A percentile compares a stretch with the other conserved stretches of the same genome.
Evolutionary conservation across 257 asterid genomes (phyloP).

Genomic region (Penstemon davidsonii): DNA sequence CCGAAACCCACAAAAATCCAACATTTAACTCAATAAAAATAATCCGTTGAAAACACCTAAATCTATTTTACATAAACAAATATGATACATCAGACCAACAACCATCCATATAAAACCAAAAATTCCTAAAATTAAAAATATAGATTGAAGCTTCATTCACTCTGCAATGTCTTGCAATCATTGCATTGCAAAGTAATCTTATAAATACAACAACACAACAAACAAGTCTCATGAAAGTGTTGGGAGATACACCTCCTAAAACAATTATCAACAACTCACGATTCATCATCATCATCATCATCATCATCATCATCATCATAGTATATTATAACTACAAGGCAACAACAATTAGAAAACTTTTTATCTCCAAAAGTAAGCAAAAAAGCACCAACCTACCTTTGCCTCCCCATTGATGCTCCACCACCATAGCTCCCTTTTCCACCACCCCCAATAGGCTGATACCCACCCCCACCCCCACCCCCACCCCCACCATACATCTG

Average conservation of each 20-base stretch:
- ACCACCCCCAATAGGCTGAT: slow-evolving; percentile 39
- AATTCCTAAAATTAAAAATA: background rate
- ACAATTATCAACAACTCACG: background rate
- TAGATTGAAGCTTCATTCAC: slow-evolving; percentile 20
- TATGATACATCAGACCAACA: too few species aligned
- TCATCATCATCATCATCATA: slow-evolving; percentile 18
- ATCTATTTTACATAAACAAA: background rate
- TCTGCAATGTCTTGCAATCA: slow-evolving; percentile 2
- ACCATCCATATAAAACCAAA: background rate
- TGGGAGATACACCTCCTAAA: slow-evolving; percentile 11
- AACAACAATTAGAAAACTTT: slow-evolving; percentile 14
- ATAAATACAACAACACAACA: slow-evolving; percentile 8
- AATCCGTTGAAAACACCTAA: background rate
- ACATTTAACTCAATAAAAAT: too few species aligned
- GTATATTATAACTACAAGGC: slow-evolving; percentile 14
- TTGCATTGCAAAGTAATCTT: slow-evolving; percentile 1
- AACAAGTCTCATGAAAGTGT: slow-evolving; percentile 14
- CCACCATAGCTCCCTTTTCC: slow-evolving; percentile 7
- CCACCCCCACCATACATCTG: slow-evolving; percentile 35
- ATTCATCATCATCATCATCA: slow-evolving; percentile 17
- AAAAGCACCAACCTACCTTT: slow-evolving; percentile 31
- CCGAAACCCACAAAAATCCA: too few species aligned
- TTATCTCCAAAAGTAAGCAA: slow-evolving; percentile 18
- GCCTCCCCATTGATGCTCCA: slow-evolving; percentile 38
- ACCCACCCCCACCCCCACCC: slow-evolving; percentile 37